Percentiles rank a stretch among this genome's conserved stretches.
Conservation (phyloP, 768 basidiomycete species). For the Lactarius hatsudake region DNA sequence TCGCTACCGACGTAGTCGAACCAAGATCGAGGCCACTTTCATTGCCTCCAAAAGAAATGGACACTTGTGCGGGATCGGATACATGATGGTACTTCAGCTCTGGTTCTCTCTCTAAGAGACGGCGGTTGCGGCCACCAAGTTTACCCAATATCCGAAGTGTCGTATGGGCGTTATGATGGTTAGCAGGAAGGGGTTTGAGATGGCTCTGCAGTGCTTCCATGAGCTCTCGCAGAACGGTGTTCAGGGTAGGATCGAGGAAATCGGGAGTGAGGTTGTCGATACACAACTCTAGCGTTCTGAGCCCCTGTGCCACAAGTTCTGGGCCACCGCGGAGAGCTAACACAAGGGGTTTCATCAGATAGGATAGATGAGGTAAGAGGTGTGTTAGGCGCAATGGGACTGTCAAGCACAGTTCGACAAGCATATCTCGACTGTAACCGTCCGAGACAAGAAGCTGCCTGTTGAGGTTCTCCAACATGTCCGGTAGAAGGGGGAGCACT, state of each 20-base stretch:
- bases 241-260: slow-evolving; percentile 94
- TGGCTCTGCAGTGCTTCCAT: slow-evolving; percentile 94
- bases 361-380: slow-evolving; percentile 89
- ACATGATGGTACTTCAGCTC: slow-evolving; percentile 66
- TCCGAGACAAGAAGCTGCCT: slow-evolving; percentile 84
- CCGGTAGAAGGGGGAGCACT: slow-evolving; percentile 91
- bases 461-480: slow-evolving; percentile 94
- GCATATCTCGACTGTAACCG: slow-evolving; percentile 81
- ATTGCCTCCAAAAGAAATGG: slow-evolving; percentile 71
- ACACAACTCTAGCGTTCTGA: slow-evolving; percentile 96
- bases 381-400: slow-evolving; percentile 95
- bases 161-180: slow-evolving; percentile 87
- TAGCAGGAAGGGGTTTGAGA: slow-evolving; percentile 84
- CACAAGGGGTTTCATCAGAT: slow-evolving; percentile 95
- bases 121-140: slow-evolving; percentile 89
- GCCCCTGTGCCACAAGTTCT: slow-evolving; percentile 91
- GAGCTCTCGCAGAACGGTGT: slow-evolving; percentile 85
- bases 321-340: slow-evolving; percentile 82
- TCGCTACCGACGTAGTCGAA: slow-evolving; percentile 63
- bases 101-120: slow-evolving; percentile 79
- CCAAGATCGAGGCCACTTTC: slow-evolving; percentile 62
- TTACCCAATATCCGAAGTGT: slow-evolving; percentile 97
- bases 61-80: slow-evolving; percentile 66
- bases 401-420: slow-evolving; percentile 95
- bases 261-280: slow-evolving; percentile 98